Evolutionary conservation across 2,329 filamentous ascomycete species (phyloP), one percentile per base, ranked within the genome.

Genomic region (Trichoderma atroviride): DNA sequence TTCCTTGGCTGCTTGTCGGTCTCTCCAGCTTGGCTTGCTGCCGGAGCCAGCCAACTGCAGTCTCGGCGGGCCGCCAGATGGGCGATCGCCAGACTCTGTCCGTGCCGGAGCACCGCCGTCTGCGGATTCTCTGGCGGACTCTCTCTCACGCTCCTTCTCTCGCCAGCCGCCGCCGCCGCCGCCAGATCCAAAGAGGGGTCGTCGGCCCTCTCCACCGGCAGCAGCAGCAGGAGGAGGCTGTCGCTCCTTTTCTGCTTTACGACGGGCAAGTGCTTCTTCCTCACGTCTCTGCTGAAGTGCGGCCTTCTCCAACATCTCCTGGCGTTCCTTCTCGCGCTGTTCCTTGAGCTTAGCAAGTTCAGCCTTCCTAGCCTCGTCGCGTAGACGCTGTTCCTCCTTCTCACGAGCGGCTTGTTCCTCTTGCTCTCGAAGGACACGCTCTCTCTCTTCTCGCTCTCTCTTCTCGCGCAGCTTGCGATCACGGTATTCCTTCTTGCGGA

Each of bases 401-500:
- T 98, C 96, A 69, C 85, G 88, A 64, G 87, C 88, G 71, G 88
- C 86, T 74, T 91, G 90, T 85, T 97, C 95, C 80, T 96, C 93
- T 75, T 96, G 93, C 80, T 98, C 96, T 70, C 86, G 87, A 69
- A 90, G 85, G 73, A 87, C 87, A 68, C 90, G 88, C 83, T 97
- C 94, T 78, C 89, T 89, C 80, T 96, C 94, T 80, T 97, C 94
- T 62, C 86, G 88, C 82, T 96, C 93, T 69, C 89, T 87, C 83
- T 90, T 93, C 87, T 97, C 94, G 69, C 91, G 89, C 68, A 92
- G 87, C 80, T 91, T 91, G 74, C 89, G 89, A 78, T 97, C 95
- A 75, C 92, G 91, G 77, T 92, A 89, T 80, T 97, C 94, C 86
- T 93, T 95, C 82, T 94, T 90, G 76, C 96, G 92, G 73, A 89